Base-by-base conservation (phyloP, 2,329 filamentous ascomycete species). In the Alternaria brassicicola region DNA sequence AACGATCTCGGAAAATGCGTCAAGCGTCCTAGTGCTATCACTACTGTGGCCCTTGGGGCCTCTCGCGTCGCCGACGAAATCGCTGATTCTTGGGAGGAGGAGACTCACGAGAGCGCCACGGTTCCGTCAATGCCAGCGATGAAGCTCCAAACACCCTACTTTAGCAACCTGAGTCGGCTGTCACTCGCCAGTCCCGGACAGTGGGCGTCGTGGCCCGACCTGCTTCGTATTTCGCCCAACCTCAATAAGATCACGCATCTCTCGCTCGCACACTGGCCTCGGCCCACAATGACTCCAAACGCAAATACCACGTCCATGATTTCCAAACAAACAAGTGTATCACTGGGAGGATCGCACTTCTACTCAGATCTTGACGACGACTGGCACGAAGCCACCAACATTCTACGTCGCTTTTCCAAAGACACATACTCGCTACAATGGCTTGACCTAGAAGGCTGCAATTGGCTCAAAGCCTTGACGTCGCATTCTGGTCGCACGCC, bases 391-490 rank as follows among this genome's bases (percentile, higher is more conserved):
- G 82, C 85, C 1, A 80, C 84, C 1, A 81, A 81, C 17, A 81
- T 88, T 19, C 77, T 89, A 1, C 82, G 84, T 6, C 82, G 82
- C 23, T 76, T 89, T 1, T 85, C 83, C 25, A 76, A 80, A 43
- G 80, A 81, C 41, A 84, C 85, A 0, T 85, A 87, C 63, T 85
- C 84, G 42, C 77, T 89, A 3, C 81, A 83, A 64, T 88, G 85
- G 85, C 79, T 89, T 2, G 86, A 88, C 64, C 75, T 89, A 1
- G 84, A 87, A 69, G 86, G 86, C 8, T 89, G 86, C 65, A 76
- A 79, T 21, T 88, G 86, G 86, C 67, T 83, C 30, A 76, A 78
- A 15, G 84, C 85, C 0, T 69, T 88, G 28, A 79, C 72, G 25
- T 84, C 80, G 78, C 74, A 58, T 23, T 19, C 28, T 7, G 36